Evolutionary conservation across 768 basidiomycete genomes (phyloP).

Genomic region (Lactarius indigo): DNA sequence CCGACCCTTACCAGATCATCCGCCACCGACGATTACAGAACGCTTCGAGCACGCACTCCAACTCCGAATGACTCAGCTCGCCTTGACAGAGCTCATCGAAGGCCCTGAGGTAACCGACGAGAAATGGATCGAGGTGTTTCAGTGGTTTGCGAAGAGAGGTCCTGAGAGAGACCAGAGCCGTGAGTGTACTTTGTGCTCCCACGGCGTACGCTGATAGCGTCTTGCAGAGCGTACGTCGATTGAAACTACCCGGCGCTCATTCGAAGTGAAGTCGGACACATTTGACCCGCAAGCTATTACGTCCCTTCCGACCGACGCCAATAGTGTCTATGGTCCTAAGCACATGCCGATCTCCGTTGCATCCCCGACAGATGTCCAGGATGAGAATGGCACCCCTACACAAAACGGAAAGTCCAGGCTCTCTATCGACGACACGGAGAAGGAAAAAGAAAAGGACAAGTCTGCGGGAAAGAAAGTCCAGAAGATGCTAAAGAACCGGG

Average conservation of each 20-base stretch:
- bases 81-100: constrained; percentile 75
- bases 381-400: not conserved
- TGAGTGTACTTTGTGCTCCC: constrained; percentile 5
- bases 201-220: not conserved
- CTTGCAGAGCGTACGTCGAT: constrained; percentile 22
- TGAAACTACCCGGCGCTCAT: constrained; percentile 18
- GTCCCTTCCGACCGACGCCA: not conserved
- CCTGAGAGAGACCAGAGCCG: constrained; percentile 24
- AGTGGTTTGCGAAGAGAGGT: constrained; percentile 75
- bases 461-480: constrained; percentile 70
- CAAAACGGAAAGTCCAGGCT: constrained; percentile 5
- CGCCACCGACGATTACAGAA: constrained; percentile 50
- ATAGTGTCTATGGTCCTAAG: constrained; percentile 6
- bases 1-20: constrained; percentile 44
- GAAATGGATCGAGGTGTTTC: constrained; percentile 81
- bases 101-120: constrained; percentile 80
- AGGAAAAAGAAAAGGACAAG: constrained; percentile 41
- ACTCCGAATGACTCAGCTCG: constrained; percentile 80
- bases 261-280: constrained; percentile 16
- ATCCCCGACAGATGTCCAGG: not conserved
- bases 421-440: constrained; percentile 26
- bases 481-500: constrained; percentile 68
- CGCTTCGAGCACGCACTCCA: constrained; percentile 77
- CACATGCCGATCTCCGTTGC: not conserved
- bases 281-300: constrained; percentile 2